Base-by-base conservation (phyloP, 768 basidiomycete genomes). In the Pulveroboletus sp. region DNA sequence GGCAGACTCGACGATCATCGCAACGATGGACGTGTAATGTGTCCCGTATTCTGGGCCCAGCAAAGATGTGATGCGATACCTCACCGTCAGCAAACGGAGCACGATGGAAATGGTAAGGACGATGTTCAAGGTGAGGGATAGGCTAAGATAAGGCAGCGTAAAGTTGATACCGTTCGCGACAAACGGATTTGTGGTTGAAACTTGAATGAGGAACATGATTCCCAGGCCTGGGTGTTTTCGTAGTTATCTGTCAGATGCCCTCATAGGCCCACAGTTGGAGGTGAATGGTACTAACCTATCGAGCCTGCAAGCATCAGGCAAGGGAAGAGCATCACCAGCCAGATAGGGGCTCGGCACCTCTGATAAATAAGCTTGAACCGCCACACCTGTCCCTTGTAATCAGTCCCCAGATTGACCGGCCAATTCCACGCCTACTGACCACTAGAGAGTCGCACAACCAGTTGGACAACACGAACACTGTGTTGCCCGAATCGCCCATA, bases 1-100 rank as follows among this genome's bases (percentile, higher is more conserved):
- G 1, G 68, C 69, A 0, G 67, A 69, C 50, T 73, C 72, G 43
- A 73, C 42, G 26, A 67, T 39, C 57, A 74, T 71, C 5, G 71
- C 59, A 8, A 58, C 60, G 6, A 71, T 47, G 0, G 61, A 65
- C 6, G 65, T 59, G 47, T 73, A 72, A 8, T 59, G 57, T 5
- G 38, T 40, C 5, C 62, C 58, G 35, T 63, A 51, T 32, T 47
- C 47, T 15, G 43, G 26, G 8, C 69, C 69, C 1, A 74, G 43
- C 1, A 46, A 46, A 1, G 31, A 18, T 1, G 40, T 8, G 4
- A 48, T 21, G 11, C 32, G 50, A 33, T 51, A 30, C 17, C 66
- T 63, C 7, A 58, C 49, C 31, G 31, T 12, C 6, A 68, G 46
- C 7, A 74, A 45, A 6, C 70, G 67, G 3, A 47, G 30, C 0